A percentile compares a stretch with the other conserved stretches of the same genome.
phyloP scores from a whole-genome alignment of 2,329 filamentous ascomycete species.

The Microsporum ferrugineum region DNA sequence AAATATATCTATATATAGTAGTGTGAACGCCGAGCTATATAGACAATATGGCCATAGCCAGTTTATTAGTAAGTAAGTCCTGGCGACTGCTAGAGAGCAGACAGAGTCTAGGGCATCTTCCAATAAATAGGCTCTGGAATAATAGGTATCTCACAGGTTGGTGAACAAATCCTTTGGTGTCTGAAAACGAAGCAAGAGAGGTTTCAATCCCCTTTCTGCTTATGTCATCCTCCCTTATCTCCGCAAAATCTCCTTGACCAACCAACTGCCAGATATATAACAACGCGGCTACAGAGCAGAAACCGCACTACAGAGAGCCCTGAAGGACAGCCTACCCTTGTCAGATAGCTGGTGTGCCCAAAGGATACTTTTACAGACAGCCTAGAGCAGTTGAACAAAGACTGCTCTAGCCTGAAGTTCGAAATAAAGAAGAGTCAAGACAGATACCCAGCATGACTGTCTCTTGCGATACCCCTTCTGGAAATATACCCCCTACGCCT shows the following conservation, averaged over 20 bases:
- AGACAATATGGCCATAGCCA: not conserved
- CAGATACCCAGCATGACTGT: not conserved
- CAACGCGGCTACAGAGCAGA: not conserved
- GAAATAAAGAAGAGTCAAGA: not conserved
- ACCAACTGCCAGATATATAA: not conserved
- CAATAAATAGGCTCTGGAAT: not conserved
- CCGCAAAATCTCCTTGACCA: not conserved
- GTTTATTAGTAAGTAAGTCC: not conserved
- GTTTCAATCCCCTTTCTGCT: not conserved
- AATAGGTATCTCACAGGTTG: not conserved
- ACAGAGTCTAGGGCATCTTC: not conserved
- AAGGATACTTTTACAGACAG: not conserved
- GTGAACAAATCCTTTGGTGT: not conserved
- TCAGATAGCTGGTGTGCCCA: not conserved
- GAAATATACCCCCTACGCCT: conserved; percentile 1
- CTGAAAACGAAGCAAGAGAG: not conserved
- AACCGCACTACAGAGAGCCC: not conserved
- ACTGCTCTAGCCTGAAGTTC: not conserved
- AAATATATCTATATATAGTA: not conserved
- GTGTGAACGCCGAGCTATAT: conserved; percentile 1
- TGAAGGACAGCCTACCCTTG: not conserved
- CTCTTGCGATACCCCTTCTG: not conserved
- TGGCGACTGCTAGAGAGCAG: not conserved
- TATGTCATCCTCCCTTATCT: not conserved
- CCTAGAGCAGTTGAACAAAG: not conserved